A percentile compares a stretch with the other conserved stretches of the same genome.
These are phyloP conservation scores for Balamuthia mandrillaris DNA, from an alignment of 208 protist species.

Conservation along the genomic window DNA sequence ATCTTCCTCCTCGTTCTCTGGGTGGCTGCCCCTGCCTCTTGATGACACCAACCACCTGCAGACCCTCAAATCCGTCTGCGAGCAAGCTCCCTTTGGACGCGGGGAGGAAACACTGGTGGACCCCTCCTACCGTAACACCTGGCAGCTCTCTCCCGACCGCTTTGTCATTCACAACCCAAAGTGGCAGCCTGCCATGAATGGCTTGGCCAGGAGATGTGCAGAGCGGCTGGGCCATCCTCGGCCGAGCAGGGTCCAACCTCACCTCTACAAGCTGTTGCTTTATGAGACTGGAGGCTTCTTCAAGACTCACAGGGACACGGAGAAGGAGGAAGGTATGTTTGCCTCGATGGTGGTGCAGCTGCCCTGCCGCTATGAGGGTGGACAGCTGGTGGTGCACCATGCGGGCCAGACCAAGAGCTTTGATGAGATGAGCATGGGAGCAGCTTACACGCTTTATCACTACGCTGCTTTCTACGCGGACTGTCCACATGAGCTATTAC, in stretches of 20 bases:
- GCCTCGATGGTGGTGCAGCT: conserved; percentile 3
- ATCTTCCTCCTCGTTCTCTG: too few relatives aligned
- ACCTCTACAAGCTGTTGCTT: neutral
- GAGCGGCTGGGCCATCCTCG: too few relatives aligned
- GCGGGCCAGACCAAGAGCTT: too few relatives aligned
- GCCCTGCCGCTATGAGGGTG: neutral
- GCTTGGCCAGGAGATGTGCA: too few relatives aligned
- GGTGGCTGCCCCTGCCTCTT: too few relatives aligned
- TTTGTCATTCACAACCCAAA: neutral
- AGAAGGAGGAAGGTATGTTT: conserved; percentile 1
- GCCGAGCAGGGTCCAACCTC: too few relatives aligned
- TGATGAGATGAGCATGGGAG: too few relatives aligned
- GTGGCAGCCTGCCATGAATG: neutral
- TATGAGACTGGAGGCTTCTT: neutral
- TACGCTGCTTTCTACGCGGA: neutral
- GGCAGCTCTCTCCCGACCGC: neutral
- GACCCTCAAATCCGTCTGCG: too few relatives aligned
- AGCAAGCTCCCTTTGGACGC: conserved; percentile 1
- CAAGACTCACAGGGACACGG: conserved; percentile 15
- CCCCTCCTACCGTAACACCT: neutral
- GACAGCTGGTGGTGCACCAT: too few relatives aligned
- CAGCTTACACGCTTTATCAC: too few relatives aligned
- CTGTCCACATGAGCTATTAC: neutral
- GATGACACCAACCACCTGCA: too few relatives aligned
- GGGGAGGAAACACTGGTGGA: neutral